Base-by-base conservation (phyloP, 2,329 filamentous ascomycete genomes). In the Fusarium nisikadoi region DNA sequence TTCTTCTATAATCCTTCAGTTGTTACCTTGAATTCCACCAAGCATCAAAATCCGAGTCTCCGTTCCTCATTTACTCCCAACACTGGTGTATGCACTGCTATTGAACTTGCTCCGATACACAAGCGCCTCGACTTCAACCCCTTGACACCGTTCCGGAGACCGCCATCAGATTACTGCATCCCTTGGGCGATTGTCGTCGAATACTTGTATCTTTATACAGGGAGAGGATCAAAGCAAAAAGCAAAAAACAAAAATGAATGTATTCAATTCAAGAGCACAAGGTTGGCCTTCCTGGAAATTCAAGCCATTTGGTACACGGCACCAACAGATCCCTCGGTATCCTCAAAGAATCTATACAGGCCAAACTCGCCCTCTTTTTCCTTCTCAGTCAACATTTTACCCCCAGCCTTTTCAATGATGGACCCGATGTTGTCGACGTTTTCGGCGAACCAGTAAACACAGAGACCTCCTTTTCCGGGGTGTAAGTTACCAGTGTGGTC, bases 271-370 rank as follows among this genome's bases (percentile, higher is more conserved):
- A 39, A 39, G 23, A 45, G 17, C 17, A 27, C 14, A 47, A 17
- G 16, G n/a, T 19, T 4, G 4, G 17, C 19, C 23, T 27, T 20
- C 36, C 17, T 58, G 25, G 17, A 23, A 17, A 2, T 33, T 60
- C 58, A 67, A 45, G 66, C 75, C 62, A 79, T 71, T 58, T 79
- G 75, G 41, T 80, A 80, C n/a, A 79, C 72, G 5, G 72, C 71
- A 4, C 79, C 78, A 49, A 79, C 63, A 36, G 74, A 79, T 14
- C 79, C 79, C 60, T 80, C 79, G 4, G 77, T 78, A 45, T 80
- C 79, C 47, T 79, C 70, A 59, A 80, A 80, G 59, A 75, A 79
- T 5, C 79, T 73, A 27, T 75, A 79, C 35, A 78, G 29, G 3
- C 78, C 79, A 56, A 42, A 47, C 12, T 76, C 69, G 4, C 79